phyloP scores from a whole-genome alignment of 495 filamentous ascomycete species.

The Clavariopsis aquatica region DNA sequence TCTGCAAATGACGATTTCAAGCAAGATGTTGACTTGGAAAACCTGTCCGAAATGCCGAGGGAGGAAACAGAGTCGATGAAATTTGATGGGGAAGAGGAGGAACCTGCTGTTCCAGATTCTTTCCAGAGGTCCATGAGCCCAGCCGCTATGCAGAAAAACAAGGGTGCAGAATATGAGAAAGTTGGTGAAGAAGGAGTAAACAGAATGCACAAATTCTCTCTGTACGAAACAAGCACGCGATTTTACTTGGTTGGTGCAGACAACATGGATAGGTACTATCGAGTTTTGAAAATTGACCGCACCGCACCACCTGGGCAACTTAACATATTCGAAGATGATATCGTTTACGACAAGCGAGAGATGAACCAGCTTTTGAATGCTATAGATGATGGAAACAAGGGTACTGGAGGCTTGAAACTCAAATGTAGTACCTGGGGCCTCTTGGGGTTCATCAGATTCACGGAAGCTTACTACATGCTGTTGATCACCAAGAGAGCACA shows the following conservation, averaged over 20 bases:
- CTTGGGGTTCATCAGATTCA: conserved; percentile 92
- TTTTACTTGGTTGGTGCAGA: conserved; percentile 95
- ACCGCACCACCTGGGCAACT: conserved; percentile 79
- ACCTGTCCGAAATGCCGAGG: conserved; percentile 24
- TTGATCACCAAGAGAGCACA: conserved; percentile 94
- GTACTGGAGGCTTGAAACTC: conserved; percentile 84
- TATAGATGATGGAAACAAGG: conserved; percentile 94
- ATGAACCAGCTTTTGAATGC: conserved; percentile 90
- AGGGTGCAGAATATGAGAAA: conserved; percentile 56
- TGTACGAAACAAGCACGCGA: conserved; percentile 90
- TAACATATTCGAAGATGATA: conserved; percentile 87
- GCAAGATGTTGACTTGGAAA: conserved; percentile 29
- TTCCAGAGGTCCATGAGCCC: conserved; percentile 65
- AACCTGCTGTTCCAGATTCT: conserved; percentile 61
- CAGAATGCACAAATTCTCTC: conserved; percentile 91
- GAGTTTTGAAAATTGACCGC: conserved; percentile 92
- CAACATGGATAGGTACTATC: conserved; percentile 79
- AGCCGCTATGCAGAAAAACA: conserved; percentile 53
- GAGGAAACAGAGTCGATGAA: conserved; percentile 36
- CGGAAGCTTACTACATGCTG: conserved; percentile 96
- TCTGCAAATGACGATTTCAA: conserved; percentile 26
- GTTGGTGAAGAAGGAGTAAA: conserved; percentile 68
- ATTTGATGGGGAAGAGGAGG: conserved; percentile 62
- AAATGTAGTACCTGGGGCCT: conserved; percentile 92
- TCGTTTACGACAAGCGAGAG: conserved; percentile 87